These are phyloP conservation scores for Blumeria graminis DNA, from an alignment of 2,329 filamentous ascomycete species.

Conservation along the genomic window DNA sequence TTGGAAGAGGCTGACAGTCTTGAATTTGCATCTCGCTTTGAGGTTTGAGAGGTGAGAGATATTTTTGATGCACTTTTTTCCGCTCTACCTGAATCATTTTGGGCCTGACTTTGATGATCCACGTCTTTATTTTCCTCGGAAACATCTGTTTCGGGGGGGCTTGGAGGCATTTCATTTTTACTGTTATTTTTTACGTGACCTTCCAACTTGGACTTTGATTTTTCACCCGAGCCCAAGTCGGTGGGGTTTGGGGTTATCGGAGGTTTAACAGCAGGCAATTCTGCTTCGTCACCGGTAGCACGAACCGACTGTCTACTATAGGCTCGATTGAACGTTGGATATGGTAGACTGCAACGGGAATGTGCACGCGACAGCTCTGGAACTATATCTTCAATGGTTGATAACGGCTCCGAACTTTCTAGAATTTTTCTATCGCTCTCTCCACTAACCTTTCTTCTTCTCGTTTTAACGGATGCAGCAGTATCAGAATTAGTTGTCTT, in stretches of 20 bases:
- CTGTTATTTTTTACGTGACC: constrained; percentile 20
- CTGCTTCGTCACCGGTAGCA: constrained; percentile 19
- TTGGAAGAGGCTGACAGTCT: constrained; percentile 29
- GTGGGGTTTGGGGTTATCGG: constrained; percentile 48
- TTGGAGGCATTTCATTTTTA: constrained; percentile 30
- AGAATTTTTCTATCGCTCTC: constrained; percentile 7
- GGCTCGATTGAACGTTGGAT: constrained; percentile 69
- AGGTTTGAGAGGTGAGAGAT: constrained; percentile 17
- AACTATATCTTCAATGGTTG: constrained; percentile 25
- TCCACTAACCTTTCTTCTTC: constrained; percentile 12
- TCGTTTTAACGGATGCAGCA: constrained; percentile 12
- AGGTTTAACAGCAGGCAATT: constrained; percentile 6
- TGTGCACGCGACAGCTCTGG: constrained; percentile 20
- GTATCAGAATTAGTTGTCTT: constrained; percentile 14
- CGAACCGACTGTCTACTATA: constrained; percentile 72
- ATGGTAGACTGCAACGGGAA: constrained; percentile 28
- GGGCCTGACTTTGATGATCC: constrained; percentile 16
- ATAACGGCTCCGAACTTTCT: constrained; percentile 9
- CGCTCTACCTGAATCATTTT: constrained; percentile 17
- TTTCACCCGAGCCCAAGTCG: constrained; percentile 32
- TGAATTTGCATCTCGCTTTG: constrained; percentile 19
- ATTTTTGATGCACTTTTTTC: constrained; percentile 21
- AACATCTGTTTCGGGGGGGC: constrained; percentile 37
- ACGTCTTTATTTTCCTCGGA: constrained; percentile 19
- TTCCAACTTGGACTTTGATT: constrained; percentile 23